Conservation (phyloP, 2,329 filamentous ascomycete genomes). For the Sarocladium brachiariae region DNA sequence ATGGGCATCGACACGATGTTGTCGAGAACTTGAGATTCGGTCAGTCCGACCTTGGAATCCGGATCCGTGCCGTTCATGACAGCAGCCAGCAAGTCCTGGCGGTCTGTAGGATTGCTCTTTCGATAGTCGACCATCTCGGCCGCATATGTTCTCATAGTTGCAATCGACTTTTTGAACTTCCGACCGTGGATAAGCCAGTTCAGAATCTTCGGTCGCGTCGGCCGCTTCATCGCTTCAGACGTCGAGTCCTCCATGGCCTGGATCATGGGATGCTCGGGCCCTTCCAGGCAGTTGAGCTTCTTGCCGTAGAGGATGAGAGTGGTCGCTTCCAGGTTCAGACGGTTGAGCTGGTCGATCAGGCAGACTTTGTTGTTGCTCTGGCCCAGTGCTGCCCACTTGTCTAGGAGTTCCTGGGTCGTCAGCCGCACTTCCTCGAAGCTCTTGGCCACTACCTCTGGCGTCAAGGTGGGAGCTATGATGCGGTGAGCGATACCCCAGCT, state of each 20-base stretch:
- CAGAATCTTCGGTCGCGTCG: slow-evolving; percentile 42
- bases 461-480: slow-evolving; percentile 41
- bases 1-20: slow-evolving; percentile 65
- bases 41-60: slow-evolving; percentile 51
- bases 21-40: slow-evolving; percentile 55
- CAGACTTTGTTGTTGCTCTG: slow-evolving; percentile 32
- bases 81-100: slow-evolving; percentile 51
- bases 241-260: slow-evolving; percentile 49
- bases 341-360: slow-evolving; percentile 42
- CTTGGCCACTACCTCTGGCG: slow-evolving; percentile 23
- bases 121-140: slow-evolving; percentile 51
- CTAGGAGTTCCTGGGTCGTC: slow-evolving; percentile 40
- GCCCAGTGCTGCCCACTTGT: slow-evolving; percentile 38
- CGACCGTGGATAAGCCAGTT: slow-evolving; percentile 45
- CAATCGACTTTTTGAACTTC: slow-evolving; percentile 48
- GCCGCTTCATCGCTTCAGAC: slow-evolving; percentile 48
- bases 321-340: slow-evolving; percentile 45
- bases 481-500: slow-evolving; percentile 45
- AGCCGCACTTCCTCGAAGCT: slow-evolving; percentile 41
- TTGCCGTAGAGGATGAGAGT: slow-evolving; percentile 45
- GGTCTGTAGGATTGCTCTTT: slow-evolving; percentile 43
- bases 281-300: slow-evolving; percentile 38
- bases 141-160: slow-evolving; percentile 47
- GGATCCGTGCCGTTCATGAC: slow-evolving; percentile 54
- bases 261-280: slow-evolving; percentile 40